Conservation (phyloP, 768 basidiomycete species). For the Phlebiopsis gigantea region DNA sequence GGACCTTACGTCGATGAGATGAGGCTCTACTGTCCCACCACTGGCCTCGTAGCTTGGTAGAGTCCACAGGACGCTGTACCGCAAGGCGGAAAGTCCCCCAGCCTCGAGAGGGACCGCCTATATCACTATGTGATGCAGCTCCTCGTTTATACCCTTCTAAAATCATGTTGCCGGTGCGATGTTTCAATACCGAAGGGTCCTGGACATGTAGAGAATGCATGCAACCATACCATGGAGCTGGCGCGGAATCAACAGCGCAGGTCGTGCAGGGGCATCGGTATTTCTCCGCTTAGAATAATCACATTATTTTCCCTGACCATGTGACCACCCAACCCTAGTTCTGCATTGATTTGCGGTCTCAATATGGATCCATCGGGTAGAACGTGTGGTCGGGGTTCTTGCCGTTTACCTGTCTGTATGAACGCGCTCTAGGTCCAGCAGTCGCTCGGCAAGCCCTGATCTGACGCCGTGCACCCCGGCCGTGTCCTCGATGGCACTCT, state of each 20-base stretch:
- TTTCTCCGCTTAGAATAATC: neutral
- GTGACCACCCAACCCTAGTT: constrained; percentile 7
- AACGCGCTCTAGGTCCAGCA: constrained; percentile 5
- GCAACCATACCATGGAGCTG: neutral
- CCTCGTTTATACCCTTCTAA: neutral
- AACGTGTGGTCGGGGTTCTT: constrained; percentile 8
- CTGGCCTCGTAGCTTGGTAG: neutral
- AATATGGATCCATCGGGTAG: neutral
- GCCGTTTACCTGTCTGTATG: neutral
- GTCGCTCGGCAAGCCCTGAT: constrained; percentile 7
- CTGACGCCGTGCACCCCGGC: constrained; percentile 7
- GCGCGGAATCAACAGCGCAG: neutral
- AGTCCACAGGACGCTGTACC: neutral
- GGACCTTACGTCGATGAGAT: neutral
- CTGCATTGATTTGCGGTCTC: constrained; percentile 9
- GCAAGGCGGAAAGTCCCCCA: too few species aligned
- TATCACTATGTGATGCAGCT: neutral
- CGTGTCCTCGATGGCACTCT: constrained; percentile 6
- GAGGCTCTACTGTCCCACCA: too few species aligned
- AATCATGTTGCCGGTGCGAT: neutral
- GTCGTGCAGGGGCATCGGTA: neutral
- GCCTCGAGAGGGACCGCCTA: too few species aligned
- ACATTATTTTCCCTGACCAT: neutral
- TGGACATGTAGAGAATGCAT: neutral
- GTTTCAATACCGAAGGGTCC: neutral